Evolutionary conservation across 2,329 filamentous ascomycete genomes (phyloP), one percentile per base, ranked within the genome.

Genomic region (Curvularia spicifera): DNA sequence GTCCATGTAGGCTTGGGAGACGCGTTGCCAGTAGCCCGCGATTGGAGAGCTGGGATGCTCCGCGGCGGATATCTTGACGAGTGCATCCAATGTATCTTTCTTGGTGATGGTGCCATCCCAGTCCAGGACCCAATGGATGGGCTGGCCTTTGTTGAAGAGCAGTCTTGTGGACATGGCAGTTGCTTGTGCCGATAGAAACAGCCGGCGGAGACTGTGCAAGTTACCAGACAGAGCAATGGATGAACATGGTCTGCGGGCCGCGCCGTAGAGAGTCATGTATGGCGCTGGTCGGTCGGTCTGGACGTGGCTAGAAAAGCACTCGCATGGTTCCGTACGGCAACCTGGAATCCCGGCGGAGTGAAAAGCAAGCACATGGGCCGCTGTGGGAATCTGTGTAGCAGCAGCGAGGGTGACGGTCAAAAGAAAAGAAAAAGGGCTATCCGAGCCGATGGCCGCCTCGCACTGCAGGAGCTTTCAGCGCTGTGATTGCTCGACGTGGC

Each of bases 81-180:
- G 72, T 13, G 78, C 54, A n/a, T 76, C 65, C 49, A 82, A 74
- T 0, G 81, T 82, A 61, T 83, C 81, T 22, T 72, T 72, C 40
- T 67, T 63, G 12, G 80, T 82, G 28, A 82, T 65, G 0, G 81
- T 82, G 53, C 80, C 79, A 61, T 83, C 81, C 73, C 78, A 82
- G 67, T 83, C 81, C 13, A 82, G 67, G 7, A 82, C 61, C 64
- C 78, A 72, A 44, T 77, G 73, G 13, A 78, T 65, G 18, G 67
- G 64, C 18, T 51, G 39, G 35, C 10, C 29, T 20, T 44, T 58
- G 10, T 48, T 31, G 10, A 51, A 10, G 15, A 29, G 24, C 15
- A 31, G 42, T 39, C 51, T 56, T 28, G 59, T 43, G 22, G 63
- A 57, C 68, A 67, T 70, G 49, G 57, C 61, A 15, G 43, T 26